These are phyloP conservation scores for Alternaria sp. DNA, from an alignment of 2,329 filamentous ascomycete species.

Conservation along the genomic window DNA sequence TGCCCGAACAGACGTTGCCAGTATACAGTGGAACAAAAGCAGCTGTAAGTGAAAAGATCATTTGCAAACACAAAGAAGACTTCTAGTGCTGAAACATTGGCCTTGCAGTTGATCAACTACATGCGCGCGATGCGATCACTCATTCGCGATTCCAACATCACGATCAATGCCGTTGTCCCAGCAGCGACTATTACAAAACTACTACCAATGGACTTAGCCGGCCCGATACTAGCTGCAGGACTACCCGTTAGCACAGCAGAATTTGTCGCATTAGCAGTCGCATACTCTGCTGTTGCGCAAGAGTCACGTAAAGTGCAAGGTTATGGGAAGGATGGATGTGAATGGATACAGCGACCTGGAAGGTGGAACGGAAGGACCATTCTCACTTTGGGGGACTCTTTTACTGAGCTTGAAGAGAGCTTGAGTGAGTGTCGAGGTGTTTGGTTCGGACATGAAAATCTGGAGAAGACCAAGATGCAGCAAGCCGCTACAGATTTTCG, in stretches of 20 bases:
- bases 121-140: background rate
- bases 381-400: constrained; percentile 47
- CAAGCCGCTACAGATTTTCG: constrained; percentile 43
- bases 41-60: constrained; percentile 44
- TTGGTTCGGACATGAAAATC: constrained; percentile 49
- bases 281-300: constrained; percentile 49
- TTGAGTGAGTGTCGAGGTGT: constrained; percentile 14
- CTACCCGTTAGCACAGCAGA: constrained; percentile 46
- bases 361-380: constrained; percentile 51
- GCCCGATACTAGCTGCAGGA: constrained; percentile 41
- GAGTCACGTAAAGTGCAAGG: constrained; percentile 44
- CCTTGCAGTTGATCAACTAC: background rate
- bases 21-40: constrained; percentile 41
- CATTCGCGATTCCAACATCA: constrained; percentile 26
- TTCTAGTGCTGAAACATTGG: background rate
- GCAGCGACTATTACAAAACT: constrained; percentile 47
- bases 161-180: constrained; percentile 53
- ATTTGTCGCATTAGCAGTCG: constrained; percentile 49
- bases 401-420: constrained; percentile 49
- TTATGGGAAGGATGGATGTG: constrained; percentile 47
- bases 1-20: constrained; percentile 49
- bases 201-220: constrained; percentile 42
- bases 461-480: constrained; percentile 36
- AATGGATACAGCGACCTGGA: background rate
- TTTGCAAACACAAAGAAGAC: constrained; percentile 23